These are phyloP conservation scores for Cercophora newfieldiana DNA, from an alignment of 495 filamentous ascomycete genomes.

Conservation along the genomic window DNA sequence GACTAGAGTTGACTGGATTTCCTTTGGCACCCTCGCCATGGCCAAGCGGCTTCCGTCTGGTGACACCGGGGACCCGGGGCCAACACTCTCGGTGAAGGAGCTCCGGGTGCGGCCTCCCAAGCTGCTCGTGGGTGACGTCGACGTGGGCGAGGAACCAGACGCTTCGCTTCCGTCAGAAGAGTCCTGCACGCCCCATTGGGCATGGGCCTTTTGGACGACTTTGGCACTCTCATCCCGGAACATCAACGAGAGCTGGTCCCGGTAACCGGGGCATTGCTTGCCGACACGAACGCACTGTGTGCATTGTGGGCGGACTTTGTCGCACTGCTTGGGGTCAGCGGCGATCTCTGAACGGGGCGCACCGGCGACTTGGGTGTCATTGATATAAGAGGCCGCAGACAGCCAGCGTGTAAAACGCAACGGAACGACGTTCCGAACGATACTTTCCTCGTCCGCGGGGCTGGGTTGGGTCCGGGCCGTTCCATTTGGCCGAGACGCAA, in stretches of 20 bases:
- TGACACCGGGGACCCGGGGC: conserved; percentile 16
- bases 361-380: neutral
- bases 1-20: conserved; percentile 31
- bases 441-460: neutral
- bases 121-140: conserved; percentile 15
- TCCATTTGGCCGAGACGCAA: neutral
- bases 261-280: conserved; percentile 67
- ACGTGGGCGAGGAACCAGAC: conserved; percentile 34
- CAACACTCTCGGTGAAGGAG: conserved; percentile 2
- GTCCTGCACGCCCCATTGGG: conserved; percentile 47
- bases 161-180: conserved; percentile 20
- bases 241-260: conserved; percentile 66
- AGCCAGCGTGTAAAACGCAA: neutral
- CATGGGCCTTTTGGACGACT: conserved; percentile 63
- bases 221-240: conserved; percentile 73
- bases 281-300: conserved; percentile 61
- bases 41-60: conserved; percentile 2
- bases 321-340: conserved; percentile 53
- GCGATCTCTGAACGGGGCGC: neutral
- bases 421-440: neutral
- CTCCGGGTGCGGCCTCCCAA: conserved; percentile 12
- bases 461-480: conserved; percentile 1
- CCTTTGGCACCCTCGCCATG: conserved; percentile 13
- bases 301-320: conserved; percentile 63
- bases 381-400: neutral